A percentile compares a stretch with the other conserved stretches of the same genome.
phyloP scores from a whole-genome alignment of 768 basidiomycete species.

The Lactarius trivialis region DNA sequence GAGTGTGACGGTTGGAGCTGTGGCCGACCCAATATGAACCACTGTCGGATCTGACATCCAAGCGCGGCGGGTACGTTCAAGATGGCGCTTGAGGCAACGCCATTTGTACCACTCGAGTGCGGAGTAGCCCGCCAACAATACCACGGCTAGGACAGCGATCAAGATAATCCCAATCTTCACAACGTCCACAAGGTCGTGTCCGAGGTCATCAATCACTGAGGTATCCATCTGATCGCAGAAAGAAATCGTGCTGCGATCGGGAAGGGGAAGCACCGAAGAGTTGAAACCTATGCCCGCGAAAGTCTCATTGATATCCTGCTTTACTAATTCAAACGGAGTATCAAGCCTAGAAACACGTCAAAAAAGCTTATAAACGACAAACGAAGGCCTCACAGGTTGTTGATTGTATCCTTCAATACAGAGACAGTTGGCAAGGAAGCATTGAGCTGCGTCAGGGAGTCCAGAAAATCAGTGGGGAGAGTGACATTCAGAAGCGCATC shows the following conservation, averaged over 20 bases:
- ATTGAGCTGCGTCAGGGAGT: slow-evolving; percentile 71
- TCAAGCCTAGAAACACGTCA: slow-evolving; percentile 47
- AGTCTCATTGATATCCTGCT: slow-evolving; percentile 84
- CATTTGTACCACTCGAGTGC: slow-evolving; percentile 87
- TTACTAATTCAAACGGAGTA: slow-evolving; percentile 82
- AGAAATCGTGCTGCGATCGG: slow-evolving; percentile 54
- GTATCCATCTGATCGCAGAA: slow-evolving; percentile 80
- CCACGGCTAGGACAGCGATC: slow-evolving; percentile 60
- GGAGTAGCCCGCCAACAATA: slow-evolving; percentile 69
- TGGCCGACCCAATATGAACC: slow-evolving; percentile 33
- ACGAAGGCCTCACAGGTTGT: slow-evolving; percentile 51
- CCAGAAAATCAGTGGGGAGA: slow-evolving; percentile 71
- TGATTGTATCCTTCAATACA: slow-evolving; percentile 62
- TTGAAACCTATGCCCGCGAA: slow-evolving; percentile 69
- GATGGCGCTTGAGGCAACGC: slow-evolving; percentile 57
- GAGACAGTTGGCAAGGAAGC: slow-evolving; percentile 70
- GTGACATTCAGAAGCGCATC: slow-evolving; percentile 68
- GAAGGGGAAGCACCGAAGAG: slow-evolving; percentile 68
- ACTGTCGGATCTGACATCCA: slow-evolving; percentile 71
- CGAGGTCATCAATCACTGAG: slow-evolving; percentile 80
- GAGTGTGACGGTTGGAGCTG: slow-evolving; percentile 50
- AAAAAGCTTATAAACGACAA: neutral
- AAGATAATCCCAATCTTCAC: slow-evolving; percentile 76
- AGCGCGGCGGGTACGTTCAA: slow-evolving; percentile 66
- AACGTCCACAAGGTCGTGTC: slow-evolving; percentile 67